These are phyloP conservation scores for Lepidopterella palustris DNA, from an alignment of 495 filamentous ascomycete genomes.

Conservation along the genomic window DNA sequence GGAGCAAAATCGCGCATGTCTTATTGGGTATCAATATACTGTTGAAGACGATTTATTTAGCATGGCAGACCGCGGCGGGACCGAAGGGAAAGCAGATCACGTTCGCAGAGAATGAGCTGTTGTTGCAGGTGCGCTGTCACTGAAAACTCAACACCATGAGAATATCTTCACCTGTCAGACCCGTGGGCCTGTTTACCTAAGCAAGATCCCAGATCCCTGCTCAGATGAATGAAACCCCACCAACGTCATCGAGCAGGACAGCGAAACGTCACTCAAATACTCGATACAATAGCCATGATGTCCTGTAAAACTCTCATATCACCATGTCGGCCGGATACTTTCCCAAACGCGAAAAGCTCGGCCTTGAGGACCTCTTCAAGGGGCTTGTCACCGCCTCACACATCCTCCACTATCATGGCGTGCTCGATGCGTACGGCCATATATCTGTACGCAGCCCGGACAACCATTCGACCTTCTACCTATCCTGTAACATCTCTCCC, in stretches of 20 bases:
- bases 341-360: constrained; percentile 24
- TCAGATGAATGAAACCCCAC: no score
- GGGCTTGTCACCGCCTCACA: constrained; percentile 40
- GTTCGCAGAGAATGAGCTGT: neutral
- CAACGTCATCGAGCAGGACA: neutral
- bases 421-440: constrained; percentile 47
- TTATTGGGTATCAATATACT: no score
- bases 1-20: neutral
- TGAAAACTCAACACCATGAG: no score
- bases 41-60: no score
- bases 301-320: neutral
- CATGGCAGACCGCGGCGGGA: no score
- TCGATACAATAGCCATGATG: neutral
- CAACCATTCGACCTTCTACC: constrained; percentile 33
- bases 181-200: no score
- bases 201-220: no score
- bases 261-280: neutral
- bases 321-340: constrained; percentile 30
- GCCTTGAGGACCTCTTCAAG: constrained; percentile 32
- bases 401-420: constrained; percentile 39
- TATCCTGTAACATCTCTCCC: constrained; percentile 30
- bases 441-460: constrained; percentile 36
- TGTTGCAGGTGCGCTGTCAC: no score
- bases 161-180: no score
- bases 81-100: neutral